Evolutionary conservation across 495 filamentous ascomycete genomes (phyloP), one percentile per base, ranked within the genome.

Genomic region (Talaromyces stipitatus): DNA sequence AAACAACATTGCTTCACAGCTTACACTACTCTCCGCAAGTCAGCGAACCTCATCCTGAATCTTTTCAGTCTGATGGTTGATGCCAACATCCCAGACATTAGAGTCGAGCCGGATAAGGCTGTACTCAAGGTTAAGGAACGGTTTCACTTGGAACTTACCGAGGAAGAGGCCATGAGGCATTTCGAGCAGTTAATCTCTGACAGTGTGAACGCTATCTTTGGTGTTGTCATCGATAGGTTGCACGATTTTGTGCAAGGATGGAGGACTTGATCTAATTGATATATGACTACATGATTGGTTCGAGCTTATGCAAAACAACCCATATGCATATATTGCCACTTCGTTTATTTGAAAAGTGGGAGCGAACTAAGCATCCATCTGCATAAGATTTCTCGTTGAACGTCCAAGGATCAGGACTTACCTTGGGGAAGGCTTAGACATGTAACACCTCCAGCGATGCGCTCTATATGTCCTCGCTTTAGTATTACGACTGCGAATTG

Each of bases 1-100:
- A 91, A 92, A 65, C 86, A 91, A 62, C 95, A 97, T 71, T 96
- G 91, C 69, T 97, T 95, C 69, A 92, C 95, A 0, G 91, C 94
- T 1, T 99, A 92, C 68, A 90, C 89, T 14, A 90, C 94, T 18
- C 75, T 99, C 27, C 83, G 94, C 41, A 96, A 97, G 66, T 87
- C 83, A 2, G 85, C 85, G 18, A 95, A 92, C 60, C 69, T 99
- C 55, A 95, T 99, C n/a, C 73, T 99, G 16, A 99, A 97, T 63
- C 66, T 99, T 33, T 97, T 99, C 69, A 91, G 87, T 62, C 72
- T 99, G 58, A 99, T 99, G 94, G 87, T 92, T 12, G 91, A 97
- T 64, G 91, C 92, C 52, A 95, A 96, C 72, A 95, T 99, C 58
- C 92, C 90, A 0, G 94, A 97, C 64, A 95, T 98, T 67, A 85